These are phyloP conservation scores for Salix exigua DNA, from an alignment of 345 rosid genomes.

Conservation along the genomic window DNA sequence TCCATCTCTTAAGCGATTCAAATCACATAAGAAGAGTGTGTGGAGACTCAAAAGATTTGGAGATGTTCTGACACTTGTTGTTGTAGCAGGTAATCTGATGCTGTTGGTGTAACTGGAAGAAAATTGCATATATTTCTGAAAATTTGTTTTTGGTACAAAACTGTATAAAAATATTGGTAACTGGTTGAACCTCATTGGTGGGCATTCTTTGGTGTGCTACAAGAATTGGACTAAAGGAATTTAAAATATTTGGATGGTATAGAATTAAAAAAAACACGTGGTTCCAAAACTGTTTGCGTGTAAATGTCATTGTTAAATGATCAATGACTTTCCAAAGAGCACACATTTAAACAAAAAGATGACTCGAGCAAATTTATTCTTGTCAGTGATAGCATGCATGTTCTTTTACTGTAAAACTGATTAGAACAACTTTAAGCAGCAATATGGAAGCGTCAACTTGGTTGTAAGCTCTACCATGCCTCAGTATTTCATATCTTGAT, in stretches of 20 bases:
- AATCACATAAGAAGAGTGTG: constrained; percentile 69
- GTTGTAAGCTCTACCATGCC: background rate
- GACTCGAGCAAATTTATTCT: background rate
- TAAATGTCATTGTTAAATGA: background rate
- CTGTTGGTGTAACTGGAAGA: background rate
- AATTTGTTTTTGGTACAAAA: background rate
- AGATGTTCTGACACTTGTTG: constrained; percentile 76
- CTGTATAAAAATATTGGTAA: too few species aligned
- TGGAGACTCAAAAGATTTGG: constrained; percentile 54
- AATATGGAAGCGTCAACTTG: background rate
- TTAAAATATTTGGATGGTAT: background rate
- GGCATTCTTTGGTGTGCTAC: background rate
- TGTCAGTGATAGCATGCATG: background rate
- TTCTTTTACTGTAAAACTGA: background rate
- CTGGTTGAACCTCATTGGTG: background rate
- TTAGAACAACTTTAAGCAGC: background rate
- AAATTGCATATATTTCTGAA: background rate
- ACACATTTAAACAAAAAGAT: background rate
- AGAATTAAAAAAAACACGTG: background rate
- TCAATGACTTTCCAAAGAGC: background rate
- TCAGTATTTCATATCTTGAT: background rate
- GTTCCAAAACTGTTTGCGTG: background rate
- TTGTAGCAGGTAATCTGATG: constrained; percentile 63
- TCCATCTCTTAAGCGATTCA: constrained; percentile 64
- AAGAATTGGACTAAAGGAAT: background rate